These are phyloP conservation scores for Lonicera japonica DNA, from an alignment of 129 eudicot genomes.

Conservation along the genomic window DNA sequence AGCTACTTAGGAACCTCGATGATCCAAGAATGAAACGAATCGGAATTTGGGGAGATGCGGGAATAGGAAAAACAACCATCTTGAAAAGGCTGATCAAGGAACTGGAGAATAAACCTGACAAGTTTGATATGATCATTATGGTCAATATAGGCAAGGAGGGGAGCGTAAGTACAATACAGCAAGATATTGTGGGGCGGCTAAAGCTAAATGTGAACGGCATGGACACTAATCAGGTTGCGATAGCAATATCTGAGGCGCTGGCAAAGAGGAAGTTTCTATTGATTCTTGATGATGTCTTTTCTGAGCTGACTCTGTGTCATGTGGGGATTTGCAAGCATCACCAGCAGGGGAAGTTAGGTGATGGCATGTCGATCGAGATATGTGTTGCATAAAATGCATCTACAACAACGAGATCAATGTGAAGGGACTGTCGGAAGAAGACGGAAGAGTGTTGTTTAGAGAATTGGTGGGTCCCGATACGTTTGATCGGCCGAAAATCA, in stretches of 20 bases:
- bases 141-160: not conserved
- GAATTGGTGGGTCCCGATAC: not conserved
- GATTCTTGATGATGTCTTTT: not conserved
- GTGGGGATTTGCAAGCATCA: not conserved
- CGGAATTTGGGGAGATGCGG: constrained; percentile 14
- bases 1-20: not conserved
- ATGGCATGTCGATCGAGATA: not conserved
- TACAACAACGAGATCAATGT: not conserved
- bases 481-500: not conserved
- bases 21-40: not conserved
- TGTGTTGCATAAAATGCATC: not conserved
- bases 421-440: not conserved
- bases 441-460: not conserved
- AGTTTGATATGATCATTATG: not conserved
- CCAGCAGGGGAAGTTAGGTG: not conserved
- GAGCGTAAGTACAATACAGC: not conserved
- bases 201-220: not conserved
- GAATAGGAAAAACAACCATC: constrained; percentile 24
- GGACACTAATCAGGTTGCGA: not conserved
- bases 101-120: constrained; percentile 1
- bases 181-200: not conserved
- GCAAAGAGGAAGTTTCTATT: not conserved
- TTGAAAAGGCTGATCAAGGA: constrained; percentile 10
- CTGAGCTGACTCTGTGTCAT: not conserved
- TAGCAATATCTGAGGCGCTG: not conserved